Percentiles rank a stretch among this genome's conserved stretches.
Conservation (phyloP, 106 monocot genomes). For the Platanthera guangdongensis region DNA sequence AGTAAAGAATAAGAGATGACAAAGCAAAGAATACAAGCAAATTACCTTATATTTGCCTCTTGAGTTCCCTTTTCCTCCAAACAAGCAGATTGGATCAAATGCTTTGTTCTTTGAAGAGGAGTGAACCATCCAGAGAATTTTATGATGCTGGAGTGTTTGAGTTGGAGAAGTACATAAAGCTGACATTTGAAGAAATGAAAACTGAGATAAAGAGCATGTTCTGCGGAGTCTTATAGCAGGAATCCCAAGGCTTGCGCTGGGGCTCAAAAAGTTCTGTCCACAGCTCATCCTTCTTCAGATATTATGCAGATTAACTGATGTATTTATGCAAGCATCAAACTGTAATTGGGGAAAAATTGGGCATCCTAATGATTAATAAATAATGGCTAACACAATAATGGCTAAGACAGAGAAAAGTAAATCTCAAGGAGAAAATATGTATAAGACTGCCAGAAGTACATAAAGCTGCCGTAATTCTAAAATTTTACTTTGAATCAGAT, state of each 20-base stretch:
- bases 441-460: too few species aligned
- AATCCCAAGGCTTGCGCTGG: not conserved
- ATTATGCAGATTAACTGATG: not conserved
- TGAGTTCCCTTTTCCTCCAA: constrained; percentile 8
- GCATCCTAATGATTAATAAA: not conserved
- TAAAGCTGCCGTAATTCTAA: too few species aligned
- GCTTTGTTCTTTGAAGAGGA: not conserved
- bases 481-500: too few species aligned
- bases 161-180: not conserved
- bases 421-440: too few species aligned
- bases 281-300: constrained; percentile 3
- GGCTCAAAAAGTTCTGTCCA: not conserved
- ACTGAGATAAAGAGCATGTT: not conserved
- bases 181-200: not conserved
- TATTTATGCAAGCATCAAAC: not conserved
- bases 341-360: not conserved
- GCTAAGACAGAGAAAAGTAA: not conserved
- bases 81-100: not conserved
- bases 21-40: not conserved
- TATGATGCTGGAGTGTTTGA: not conserved
- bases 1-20: not conserved
- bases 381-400: not conserved
- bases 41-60: constrained; percentile 1
- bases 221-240: not conserved
- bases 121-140: not conserved